phyloP scores from a whole-genome alignment of 164 flowering plant genomes.

The Chimonanthus praecox region DNA sequence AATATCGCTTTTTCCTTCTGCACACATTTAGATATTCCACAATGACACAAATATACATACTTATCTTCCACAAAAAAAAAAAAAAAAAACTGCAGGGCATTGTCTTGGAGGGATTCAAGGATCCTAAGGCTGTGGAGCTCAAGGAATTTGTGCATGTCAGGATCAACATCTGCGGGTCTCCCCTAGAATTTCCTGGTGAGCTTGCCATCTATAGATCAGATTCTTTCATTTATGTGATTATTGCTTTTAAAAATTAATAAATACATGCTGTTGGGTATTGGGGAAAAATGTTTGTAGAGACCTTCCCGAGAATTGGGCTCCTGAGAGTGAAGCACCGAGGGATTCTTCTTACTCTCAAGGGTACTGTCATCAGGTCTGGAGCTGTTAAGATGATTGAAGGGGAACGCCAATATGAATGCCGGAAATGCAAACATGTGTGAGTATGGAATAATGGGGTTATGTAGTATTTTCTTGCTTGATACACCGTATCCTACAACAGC shows the following conservation, averaged over 20 bases:
- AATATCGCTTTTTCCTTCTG: no score
- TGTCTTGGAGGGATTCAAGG: slow-evolving; percentile 25
- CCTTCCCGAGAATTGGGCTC: slow-evolving; percentile 83
- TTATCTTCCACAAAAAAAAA: no score
- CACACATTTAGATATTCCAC: no score
- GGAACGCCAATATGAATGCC: slow-evolving; percentile 68
- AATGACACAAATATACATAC: no score
- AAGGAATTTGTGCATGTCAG: slow-evolving; percentile 76
- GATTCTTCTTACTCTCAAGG: slow-evolving; percentile 80
- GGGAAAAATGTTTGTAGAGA: slow-evolving; percentile 34
- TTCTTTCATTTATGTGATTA: not conserved
- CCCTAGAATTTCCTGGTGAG: slow-evolving; percentile 75
- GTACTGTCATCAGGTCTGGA: slow-evolving; percentile 90
- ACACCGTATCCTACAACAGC: no score
- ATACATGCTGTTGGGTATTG: not conserved
- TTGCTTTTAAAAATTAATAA: not conserved
- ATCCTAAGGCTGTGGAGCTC: slow-evolving; percentile 22
- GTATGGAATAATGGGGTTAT: not conserved
- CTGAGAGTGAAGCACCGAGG: slow-evolving; percentile 89
- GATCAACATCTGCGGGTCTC: slow-evolving; percentile 51
- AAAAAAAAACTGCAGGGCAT: slow-evolving; percentile 6
- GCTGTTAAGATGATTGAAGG: slow-evolving; percentile 91
- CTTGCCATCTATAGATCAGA: not conserved
- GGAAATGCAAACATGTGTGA: slow-evolving; percentile 71
- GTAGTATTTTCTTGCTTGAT: no score